A percentile compares a stretch with the other conserved stretches of the same genome.
Evolutionary conservation across 1,284 basidiomycete genomes (phyloP).

Genomic region (Ustilago trichophora): DNA sequence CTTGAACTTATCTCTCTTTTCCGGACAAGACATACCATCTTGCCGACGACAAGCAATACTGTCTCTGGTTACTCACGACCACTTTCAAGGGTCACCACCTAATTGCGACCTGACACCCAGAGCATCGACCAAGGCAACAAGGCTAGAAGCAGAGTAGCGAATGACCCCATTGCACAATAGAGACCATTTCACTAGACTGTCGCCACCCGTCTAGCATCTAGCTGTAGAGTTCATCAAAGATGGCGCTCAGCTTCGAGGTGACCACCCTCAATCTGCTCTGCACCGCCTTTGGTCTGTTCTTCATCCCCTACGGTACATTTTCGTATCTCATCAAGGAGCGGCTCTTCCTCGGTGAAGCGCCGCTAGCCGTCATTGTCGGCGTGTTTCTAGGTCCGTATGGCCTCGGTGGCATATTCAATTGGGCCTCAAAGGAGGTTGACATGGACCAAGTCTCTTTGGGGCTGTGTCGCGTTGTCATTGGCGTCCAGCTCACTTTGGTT

Average conservation of each 20-base stretch:
- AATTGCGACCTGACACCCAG: too few species aligned
- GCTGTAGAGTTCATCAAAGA: neutral
- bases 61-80: too few species aligned
- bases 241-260: conserved; percentile 31
- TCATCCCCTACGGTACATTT: conserved; percentile 48
- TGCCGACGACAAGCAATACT: too few species aligned
- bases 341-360: conserved; percentile 56
- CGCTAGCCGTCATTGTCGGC: conserved; percentile 53
- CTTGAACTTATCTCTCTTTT: too few species aligned
- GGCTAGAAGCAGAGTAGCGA: neutral
- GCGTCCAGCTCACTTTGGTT: conserved; percentile 52
- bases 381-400: conserved; percentile 54
- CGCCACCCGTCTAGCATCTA: conserved; percentile 4
- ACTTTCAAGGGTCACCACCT: too few species aligned
- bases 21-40: too few species aligned
- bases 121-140: too few species aligned
- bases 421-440: conserved; percentile 32
- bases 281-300: conserved; percentile 46
- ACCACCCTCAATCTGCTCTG: conserved; percentile 45
- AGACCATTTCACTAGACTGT: neutral
- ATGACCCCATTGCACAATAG: conserved; percentile 2
- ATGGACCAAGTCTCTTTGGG: conserved; percentile 46
- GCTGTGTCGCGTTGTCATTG: conserved; percentile 52
- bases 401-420: conserved; percentile 41
- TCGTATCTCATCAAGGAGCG: conserved; percentile 58